A percentile compares a stretch with the other conserved stretches of the same genome.
Conservation (phyloP, 148 eudicot species). For the Oxyria digyna region DNA sequence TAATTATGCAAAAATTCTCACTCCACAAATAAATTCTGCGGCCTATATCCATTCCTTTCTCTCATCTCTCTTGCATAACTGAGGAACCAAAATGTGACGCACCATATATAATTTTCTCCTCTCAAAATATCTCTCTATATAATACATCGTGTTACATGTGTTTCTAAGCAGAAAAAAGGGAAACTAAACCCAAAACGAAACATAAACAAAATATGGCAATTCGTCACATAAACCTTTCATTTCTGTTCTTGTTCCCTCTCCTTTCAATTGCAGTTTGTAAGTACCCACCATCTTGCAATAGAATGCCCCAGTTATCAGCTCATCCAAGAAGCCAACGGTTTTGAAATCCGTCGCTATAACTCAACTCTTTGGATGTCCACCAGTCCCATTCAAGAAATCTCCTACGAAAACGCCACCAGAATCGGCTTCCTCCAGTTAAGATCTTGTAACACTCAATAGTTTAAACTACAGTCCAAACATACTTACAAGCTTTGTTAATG, state of each 20-base stretch:
- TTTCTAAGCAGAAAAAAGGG: background rate
- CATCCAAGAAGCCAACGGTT: background rate
- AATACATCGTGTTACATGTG: background rate
- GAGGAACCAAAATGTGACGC: background rate
- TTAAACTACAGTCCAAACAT: background rate
- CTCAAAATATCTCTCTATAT: background rate
- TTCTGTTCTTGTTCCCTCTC: background rate
- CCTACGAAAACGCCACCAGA: background rate
- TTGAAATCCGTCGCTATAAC: constrained; percentile 6
- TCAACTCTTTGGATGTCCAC: constrained; percentile 6
- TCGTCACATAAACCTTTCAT: background rate
- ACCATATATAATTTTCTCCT: background rate
- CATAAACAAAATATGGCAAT: background rate
- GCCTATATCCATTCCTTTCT: background rate
- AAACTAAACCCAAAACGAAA: background rate
- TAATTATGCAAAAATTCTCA: background rate
- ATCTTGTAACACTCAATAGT: background rate
- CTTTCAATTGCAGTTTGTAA: background rate
- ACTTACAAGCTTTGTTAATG: background rate
- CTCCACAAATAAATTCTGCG: background rate
- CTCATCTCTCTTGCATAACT: background rate
- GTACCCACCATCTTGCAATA: background rate
- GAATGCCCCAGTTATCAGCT: constrained; percentile 2
- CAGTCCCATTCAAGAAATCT: background rate
- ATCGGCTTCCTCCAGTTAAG: background rate